Base-by-base conservation (phyloP, 108 stramenopile species). In the Skeletonema costatum region DNA sequence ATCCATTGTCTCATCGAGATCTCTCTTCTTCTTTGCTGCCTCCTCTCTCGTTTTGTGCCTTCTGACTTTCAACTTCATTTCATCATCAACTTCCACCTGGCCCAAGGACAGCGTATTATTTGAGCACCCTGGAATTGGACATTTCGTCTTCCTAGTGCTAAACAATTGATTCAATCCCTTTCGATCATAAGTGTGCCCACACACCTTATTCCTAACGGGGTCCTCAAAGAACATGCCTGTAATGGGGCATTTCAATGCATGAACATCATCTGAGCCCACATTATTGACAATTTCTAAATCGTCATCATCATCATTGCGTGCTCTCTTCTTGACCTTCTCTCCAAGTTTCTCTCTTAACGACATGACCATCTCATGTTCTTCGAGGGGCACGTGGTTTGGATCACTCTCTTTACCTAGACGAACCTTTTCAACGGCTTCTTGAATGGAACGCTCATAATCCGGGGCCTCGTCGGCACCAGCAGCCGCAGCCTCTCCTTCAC, bases 81-180 rank as follows among this genome's bases (percentile, higher is more conserved):
- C 74, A 36, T 70, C 71, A 66, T 93, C 92, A 10, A 82, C 75
- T 67, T 84, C 87, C 67, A 90, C 66, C 70, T 88, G 86, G 12
- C 60, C 65, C 21, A 60, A 19, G 11, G 79, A 62, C 33, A 91
- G 36, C 0, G 29, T 51, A 3, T 21, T 66, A 67, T 88, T 91
- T 29, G 58, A 70, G 70, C 92, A 93, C 13, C 92, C 92, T 25
- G 88, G 65, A 4, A 88, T 69, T 58, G 92, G 92, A 71, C 92
- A 93, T 7, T 60, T 78, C 10, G 19, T 30, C 31, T 85, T 84
- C 4, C 69, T 42, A 30, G 66, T 80, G 5, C 66, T 29, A 0
- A 91, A 7, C 70, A 85, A 58, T 33, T 88, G 83, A 4, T 69
- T 39, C 48, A 93, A 83, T 7, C 86, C 90, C 19, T 61, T 78